phyloP scores from a whole-genome alignment of 805 yeast species.

The Wickerhamiella nectarea region DNA sequence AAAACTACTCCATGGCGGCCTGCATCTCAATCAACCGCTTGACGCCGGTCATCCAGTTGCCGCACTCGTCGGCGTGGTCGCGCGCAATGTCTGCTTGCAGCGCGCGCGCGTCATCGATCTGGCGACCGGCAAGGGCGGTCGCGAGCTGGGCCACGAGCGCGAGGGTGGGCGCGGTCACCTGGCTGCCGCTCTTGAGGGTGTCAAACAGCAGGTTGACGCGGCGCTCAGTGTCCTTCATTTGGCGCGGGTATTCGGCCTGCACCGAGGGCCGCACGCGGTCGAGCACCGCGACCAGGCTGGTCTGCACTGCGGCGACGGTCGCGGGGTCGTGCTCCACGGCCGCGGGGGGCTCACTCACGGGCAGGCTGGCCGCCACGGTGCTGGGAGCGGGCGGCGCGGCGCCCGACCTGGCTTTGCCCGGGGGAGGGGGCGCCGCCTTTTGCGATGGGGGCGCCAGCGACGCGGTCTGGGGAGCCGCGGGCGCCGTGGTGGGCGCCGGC shows the following conservation, averaged over 20 bases:
- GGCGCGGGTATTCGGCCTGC: slow-evolving; percentile 62
- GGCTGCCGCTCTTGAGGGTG: slow-evolving; percentile 60
- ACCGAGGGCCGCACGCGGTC: slow-evolving; percentile 54
- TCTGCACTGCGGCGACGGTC: slow-evolving; percentile 42
- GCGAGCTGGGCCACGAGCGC: slow-evolving; percentile 39
- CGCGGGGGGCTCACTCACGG: slow-evolving; percentile 9
- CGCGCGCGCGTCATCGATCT: slow-evolving; percentile 46
- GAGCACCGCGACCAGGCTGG: slow-evolving; percentile 41
- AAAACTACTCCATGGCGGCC: neutral
- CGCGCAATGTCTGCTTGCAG: slow-evolving; percentile 43
- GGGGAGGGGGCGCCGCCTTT: slow-evolving; percentile 11
- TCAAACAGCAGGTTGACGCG: slow-evolving; percentile 65
- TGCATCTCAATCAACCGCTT: slow-evolving; percentile 67
- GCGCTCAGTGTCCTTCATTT: slow-evolving; percentile 67
- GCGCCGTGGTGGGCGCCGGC: slow-evolving; percentile 7
- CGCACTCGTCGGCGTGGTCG: slow-evolving; percentile 56
- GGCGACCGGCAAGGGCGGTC: slow-evolving; percentile 36
- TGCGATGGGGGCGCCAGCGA: neutral
- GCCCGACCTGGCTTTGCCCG: slow-evolving; percentile 11
- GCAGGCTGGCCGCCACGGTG: slow-evolving; percentile 14
- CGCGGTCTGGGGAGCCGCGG: slow-evolving; percentile 10
- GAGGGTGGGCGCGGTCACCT: slow-evolving; percentile 30
- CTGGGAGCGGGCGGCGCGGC: slow-evolving; percentile 11
- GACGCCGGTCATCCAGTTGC: slow-evolving; percentile 87
- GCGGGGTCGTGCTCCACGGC: slow-evolving; percentile 39